A percentile compares a stretch with the other conserved stretches of the same genome.
Evolutionary conservation across 495 filamentous ascomycete species (phyloP).

Genomic region (Hypoxylon cercidicola): DNA sequence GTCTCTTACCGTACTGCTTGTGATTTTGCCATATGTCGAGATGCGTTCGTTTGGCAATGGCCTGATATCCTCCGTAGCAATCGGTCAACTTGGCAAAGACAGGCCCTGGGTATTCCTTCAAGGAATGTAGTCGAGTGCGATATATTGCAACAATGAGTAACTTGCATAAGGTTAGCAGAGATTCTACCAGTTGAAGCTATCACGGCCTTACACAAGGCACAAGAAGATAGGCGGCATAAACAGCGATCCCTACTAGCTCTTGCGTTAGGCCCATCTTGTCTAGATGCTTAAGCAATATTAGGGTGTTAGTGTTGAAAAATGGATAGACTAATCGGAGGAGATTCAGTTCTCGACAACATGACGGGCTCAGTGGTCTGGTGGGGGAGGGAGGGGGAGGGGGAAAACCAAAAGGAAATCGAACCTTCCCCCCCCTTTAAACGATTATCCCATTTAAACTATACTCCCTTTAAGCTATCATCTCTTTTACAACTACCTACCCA

Average conservation of each 20-base stretch:
- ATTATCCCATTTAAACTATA: too few species aligned
- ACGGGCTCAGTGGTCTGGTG: too few species aligned
- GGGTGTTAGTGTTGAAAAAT: neutral
- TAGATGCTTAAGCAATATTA: neutral
- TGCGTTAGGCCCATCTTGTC: neutral
- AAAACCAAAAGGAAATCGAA: too few species aligned
- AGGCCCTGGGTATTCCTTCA: slow-evolving; percentile 58
- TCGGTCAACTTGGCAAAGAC: slow-evolving; percentile 53
- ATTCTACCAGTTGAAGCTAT: neutral
- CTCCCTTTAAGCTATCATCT: too few species aligned
- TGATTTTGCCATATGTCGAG: slow-evolving; percentile 52
- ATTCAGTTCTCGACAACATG: too few species aligned
- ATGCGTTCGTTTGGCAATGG: slow-evolving; percentile 56
- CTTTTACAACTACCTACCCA: too few species aligned
- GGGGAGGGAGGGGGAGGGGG: too few species aligned
- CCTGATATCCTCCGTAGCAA: slow-evolving; percentile 52
- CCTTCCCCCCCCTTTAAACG: too few species aligned
- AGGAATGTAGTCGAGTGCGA: neutral
- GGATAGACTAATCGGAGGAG: too few species aligned
- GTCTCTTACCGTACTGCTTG: slow-evolving; percentile 51
- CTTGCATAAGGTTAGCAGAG: neutral
- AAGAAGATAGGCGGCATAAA: neutral
- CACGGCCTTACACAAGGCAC: neutral
- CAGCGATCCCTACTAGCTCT: neutral
- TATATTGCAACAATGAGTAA: neutral